Evolutionary conservation across 306 rosid genomes (phyloP).

Genomic region (Psophocarpus tetragonolobus): DNA sequence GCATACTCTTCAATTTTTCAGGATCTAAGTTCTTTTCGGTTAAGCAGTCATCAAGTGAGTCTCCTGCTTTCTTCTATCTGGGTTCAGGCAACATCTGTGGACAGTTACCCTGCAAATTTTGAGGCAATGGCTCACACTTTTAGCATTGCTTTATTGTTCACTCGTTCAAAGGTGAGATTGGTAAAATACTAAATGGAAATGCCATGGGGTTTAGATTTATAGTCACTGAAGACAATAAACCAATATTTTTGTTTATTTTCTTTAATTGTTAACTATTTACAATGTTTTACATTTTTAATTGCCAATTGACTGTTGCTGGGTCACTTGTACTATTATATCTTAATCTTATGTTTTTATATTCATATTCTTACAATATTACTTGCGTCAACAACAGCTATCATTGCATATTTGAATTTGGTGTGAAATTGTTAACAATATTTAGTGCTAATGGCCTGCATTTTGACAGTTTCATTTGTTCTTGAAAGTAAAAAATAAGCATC

Average conservation of each 20-base stretch:
- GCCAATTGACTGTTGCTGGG: neutral
- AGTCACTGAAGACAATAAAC: constrained; percentile 7
- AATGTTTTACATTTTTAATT: neutral
- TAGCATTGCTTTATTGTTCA: constrained; percentile 71
- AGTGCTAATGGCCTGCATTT: constrained; percentile 8
- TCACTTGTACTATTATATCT: neutral
- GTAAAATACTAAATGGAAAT: constrained; percentile 14
- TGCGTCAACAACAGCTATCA: neutral
- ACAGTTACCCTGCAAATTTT: constrained; percentile 68
- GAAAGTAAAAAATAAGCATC: neutral
- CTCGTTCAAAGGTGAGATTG: constrained; percentile 79
- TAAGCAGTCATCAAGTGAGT: constrained; percentile 93
- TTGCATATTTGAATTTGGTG: constrained; percentile 24
- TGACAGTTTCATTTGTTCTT: constrained; percentile 1
- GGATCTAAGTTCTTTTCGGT: constrained; percentile 79
- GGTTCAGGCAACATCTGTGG: constrained; percentile 91
- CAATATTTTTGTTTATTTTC: neutral
- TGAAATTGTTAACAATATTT: constrained; percentile 13
- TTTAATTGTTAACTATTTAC: neutral
- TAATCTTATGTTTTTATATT: neutral
- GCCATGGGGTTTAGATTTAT: constrained; percentile 10
- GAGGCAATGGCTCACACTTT: constrained; percentile 93
- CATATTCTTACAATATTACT: neutral
- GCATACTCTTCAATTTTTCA: constrained; percentile 38
- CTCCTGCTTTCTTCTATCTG: constrained; percentile 94